Evolutionary conservation across 2,329 filamentous ascomycete species (phyloP).

Genomic region (Lachnellula willkommii): DNA sequence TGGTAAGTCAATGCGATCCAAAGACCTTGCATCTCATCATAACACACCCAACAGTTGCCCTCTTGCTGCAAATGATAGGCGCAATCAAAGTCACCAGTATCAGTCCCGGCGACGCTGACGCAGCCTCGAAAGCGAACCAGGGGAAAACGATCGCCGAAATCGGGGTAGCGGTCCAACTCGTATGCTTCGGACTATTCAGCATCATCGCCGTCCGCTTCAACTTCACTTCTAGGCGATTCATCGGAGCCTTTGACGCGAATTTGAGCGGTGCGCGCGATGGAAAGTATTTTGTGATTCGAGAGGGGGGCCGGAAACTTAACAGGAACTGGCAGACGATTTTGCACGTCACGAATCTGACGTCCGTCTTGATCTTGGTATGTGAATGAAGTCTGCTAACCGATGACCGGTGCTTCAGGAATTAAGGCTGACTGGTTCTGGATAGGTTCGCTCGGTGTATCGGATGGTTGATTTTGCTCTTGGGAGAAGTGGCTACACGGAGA

Average conservation of each 20-base stretch:
- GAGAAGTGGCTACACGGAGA: conserved; percentile 17
- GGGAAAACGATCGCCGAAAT: conserved; percentile 37
- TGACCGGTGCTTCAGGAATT: conserved; percentile 15
- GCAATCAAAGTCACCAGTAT: conserved; percentile 37
- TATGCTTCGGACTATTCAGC: conserved; percentile 42
- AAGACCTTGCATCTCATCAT: background rate
- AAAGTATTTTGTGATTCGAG: conserved; percentile 26
- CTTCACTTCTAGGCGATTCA: conserved; percentile 39
- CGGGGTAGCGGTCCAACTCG: conserved; percentile 40
- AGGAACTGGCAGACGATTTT: conserved; percentile 32
- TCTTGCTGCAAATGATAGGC: conserved; percentile 23
- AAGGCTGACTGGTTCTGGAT: conserved; percentile 14
- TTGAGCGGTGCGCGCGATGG: conserved; percentile 11
- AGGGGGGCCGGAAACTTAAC: conserved; percentile 20
- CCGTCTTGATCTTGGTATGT: conserved; percentile 30
- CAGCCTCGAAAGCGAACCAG: conserved; percentile 28
- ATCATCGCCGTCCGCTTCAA: conserved; percentile 43
- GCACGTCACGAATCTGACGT: conserved; percentile 30
- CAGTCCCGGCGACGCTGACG: conserved; percentile 29
- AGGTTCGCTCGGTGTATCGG: conserved; percentile 25
- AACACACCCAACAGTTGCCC: conserved; percentile 14
- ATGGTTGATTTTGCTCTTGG: conserved; percentile 25
- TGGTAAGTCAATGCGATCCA: conserved; percentile 4
- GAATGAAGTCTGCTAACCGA: background rate
- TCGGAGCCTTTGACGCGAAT: conserved; percentile 26